These are phyloP conservation scores for Dendrothele bispora DNA, from an alignment of 768 basidiomycete species.

Conservation along the genomic window DNA sequence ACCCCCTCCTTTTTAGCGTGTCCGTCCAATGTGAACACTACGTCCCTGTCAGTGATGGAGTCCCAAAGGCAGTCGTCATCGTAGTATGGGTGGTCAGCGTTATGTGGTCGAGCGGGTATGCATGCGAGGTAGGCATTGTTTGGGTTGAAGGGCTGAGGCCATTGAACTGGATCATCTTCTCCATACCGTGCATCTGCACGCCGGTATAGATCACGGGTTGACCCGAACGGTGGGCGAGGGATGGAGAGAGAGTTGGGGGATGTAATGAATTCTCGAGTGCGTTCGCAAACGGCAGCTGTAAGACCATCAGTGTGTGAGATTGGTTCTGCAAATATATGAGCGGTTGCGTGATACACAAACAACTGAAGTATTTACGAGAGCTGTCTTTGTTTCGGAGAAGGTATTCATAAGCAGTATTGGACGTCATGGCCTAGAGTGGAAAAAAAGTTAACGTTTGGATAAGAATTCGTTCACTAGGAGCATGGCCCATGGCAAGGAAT, in stretches of 20 bases:
- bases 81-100: too few species aligned
- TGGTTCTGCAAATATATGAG: too few species aligned
- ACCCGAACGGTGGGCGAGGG: not conserved
- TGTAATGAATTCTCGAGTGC: not conserved
- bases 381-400: too few species aligned
- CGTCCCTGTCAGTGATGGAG: not conserved
- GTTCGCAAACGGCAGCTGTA: not conserved
- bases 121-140: not conserved
- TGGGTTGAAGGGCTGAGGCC: constrained; percentile 1
- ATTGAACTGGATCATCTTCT: not conserved
- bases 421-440: too few species aligned
- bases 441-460: too few species aligned
- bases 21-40: not conserved
- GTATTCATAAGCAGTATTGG: too few species aligned
- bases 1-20: not conserved
- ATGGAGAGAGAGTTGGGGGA: not conserved
- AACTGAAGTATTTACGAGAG: too few species aligned
- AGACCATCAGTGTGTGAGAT: constrained; percentile 5
- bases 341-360: too few species aligned
- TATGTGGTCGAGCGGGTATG: not conserved
- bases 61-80: not conserved
- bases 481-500: too few species aligned
- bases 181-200: not conserved
- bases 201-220: not conserved
- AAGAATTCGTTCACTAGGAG: too few species aligned